Evolutionary conservation across 805 yeast species (phyloP), one percentile per base, ranked within the genome.

Genomic region (Zygoascus flipseniorum): DNA sequence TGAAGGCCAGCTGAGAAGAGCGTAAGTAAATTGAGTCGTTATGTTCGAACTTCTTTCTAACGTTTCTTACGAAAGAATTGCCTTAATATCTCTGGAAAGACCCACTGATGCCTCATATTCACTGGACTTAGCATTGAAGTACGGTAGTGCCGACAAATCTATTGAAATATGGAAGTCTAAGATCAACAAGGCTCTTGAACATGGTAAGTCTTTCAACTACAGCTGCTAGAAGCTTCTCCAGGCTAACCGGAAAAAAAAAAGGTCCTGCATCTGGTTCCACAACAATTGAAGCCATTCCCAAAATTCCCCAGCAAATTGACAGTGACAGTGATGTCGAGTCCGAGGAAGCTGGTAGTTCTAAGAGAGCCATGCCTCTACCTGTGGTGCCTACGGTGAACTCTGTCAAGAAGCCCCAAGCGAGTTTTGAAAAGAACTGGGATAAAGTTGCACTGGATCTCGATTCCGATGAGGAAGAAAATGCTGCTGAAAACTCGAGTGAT

Each of bases 341-440:
- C 50, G 54, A 43, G 41, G 14, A 50, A 39, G 23, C 43, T 11
- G 8, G 16, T n/a, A 35, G 39, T 35, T 35, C 39, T n/a, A 35
- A 35, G 39, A 35, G 8, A 35, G 39, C 8, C 4, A 4, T 10
- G 4, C 16, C 16, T 11, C 39, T 10, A 13, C 8, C 39, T 35
- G 16, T 35, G 16, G 8, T 5, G 8, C 44, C 44, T 10, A 10
- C 44, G 13, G 5, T 18, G 13, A 48, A 61, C 1, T 54, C 68
- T 6, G 53, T 71, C 20, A 35, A 26, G 20, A 10, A 54, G 8
- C 83, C 85, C 60, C 92, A 93, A 11, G 63, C 82, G 1, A 80
- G 93, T 0, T 78, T 90, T 0, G 76, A 76, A 19, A 83, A 63
- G 55, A 64, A 89, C 64, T 89, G 97, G 97, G 77, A 85, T 18